Percentiles rank a stretch among this genome's conserved stretches.
Conservation (phyloP, 2,329 filamentous ascomycete genomes). For the Apiospora marii region DNA sequence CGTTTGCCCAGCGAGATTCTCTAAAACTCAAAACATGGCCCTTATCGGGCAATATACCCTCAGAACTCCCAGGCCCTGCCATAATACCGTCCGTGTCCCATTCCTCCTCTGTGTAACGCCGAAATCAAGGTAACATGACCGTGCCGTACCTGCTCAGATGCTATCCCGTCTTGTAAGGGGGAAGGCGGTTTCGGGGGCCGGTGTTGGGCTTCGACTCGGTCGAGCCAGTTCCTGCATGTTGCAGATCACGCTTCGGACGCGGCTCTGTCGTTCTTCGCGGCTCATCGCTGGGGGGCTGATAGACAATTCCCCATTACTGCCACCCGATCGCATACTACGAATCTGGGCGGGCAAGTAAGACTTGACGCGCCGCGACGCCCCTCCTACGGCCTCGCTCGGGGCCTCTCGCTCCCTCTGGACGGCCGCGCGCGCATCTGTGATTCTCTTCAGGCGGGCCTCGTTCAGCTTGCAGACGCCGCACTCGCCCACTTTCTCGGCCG, state of each 20-base stretch:
- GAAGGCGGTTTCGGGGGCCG: not conserved
- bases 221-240: constrained; percentile 2
- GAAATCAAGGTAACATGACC: not conserved
- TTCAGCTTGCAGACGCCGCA: constrained; percentile 38
- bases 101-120: constrained; percentile 6
- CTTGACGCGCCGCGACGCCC: constrained; percentile 23
- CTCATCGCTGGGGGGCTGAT: not conserved
- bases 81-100: not conserved
- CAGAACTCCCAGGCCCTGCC: not conserved
- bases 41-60: not conserved
- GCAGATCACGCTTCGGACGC: constrained; percentile 22
- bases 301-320: not conserved
- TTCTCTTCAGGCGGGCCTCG: constrained; percentile 31
- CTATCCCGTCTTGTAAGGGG: not conserved
- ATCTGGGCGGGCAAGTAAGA: constrained; percentile 19
- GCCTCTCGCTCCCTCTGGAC: not conserved
- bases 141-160: not conserved
- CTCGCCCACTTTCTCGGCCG: constrained; percentile 39
- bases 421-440: not conserved
- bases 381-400: not conserved
- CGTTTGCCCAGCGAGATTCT: constrained; percentile 3
- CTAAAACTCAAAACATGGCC: not conserved
- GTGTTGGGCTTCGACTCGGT: not conserved
- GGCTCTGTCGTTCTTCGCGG: constrained; percentile 18
- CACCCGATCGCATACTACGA: constrained; percentile 12